Evolutionary conservation across 345 rosid species (phyloP).

Genomic region (Melaleuca quinquenervia): DNA sequence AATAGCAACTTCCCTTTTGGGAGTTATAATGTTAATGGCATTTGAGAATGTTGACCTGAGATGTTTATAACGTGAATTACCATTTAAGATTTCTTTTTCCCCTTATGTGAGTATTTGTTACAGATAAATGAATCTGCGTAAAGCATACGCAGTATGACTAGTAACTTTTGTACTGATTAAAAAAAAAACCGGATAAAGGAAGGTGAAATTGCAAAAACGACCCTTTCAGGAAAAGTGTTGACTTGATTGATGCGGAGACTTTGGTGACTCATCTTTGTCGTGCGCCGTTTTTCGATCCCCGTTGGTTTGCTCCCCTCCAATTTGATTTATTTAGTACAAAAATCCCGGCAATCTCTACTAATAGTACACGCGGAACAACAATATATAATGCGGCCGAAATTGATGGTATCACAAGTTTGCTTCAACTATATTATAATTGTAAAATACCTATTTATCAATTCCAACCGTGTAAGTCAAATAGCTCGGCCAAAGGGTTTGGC

Average conservation of each 20-base stretch:
- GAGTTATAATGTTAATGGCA: background rate
- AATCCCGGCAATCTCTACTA: background rate
- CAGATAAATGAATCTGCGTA: background rate
- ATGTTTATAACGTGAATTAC: background rate
- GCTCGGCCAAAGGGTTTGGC: background rate
- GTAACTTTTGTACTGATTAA: background rate
- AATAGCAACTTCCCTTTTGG: background rate
- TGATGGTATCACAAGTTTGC: background rate
- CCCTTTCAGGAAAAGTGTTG: background rate
- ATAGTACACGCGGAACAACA: too few relatives aligned
- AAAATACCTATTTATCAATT: accelerated
- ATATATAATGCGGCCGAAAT: too few relatives aligned
- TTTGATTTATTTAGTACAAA: too few relatives aligned
- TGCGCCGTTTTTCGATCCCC: background rate
- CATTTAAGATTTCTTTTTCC: background rate
- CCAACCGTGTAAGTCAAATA: background rate
- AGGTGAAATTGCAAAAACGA: background rate
- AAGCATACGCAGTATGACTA: background rate
- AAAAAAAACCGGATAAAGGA: background rate
- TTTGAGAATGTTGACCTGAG: background rate
- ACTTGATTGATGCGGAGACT: background rate
- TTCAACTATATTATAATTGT: too few relatives aligned
- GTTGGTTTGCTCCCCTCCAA: background rate
- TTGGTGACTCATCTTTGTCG: background rate
- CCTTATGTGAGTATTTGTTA: background rate